A percentile compares a stretch with the other conserved stretches of the same genome.
Conservation (phyloP, 306 rosid species). For the Cucumis cinereus region DNA sequence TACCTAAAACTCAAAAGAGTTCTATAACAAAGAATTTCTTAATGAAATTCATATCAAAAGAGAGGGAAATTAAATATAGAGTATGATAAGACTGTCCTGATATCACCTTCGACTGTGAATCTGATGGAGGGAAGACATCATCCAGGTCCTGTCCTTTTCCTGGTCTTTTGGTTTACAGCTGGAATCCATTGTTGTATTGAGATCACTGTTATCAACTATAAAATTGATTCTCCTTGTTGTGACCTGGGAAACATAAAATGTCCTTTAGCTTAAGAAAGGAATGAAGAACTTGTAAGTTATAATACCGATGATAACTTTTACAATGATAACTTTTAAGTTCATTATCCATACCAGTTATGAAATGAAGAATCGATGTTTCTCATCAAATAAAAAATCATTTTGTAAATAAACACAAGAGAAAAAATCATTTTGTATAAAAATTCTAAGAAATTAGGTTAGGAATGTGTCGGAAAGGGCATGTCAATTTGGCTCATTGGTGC, state of each 20-base stretch:
- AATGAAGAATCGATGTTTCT: too few relatives aligned
- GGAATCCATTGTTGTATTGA: constrained; percentile 22
- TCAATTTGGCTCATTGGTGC: background rate
- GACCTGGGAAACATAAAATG: constrained; percentile 40
- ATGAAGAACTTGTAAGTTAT: background rate
- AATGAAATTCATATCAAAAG: background rate
- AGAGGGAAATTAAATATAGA: constrained; percentile 9
- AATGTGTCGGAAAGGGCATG: background rate
- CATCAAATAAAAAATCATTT: background rate
- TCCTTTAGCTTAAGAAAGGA: constrained; percentile 11
- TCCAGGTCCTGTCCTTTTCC: constrained; percentile 85
- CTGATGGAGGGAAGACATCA: constrained; percentile 80
- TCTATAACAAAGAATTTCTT: background rate
- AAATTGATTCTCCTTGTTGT: constrained; percentile 87
- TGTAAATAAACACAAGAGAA: too few relatives aligned
- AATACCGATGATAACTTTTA: background rate
- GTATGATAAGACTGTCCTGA: constrained; percentile 6
- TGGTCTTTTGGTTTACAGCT: constrained; percentile 24
- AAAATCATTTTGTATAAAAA: background rate
- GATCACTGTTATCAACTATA: constrained; percentile 55
- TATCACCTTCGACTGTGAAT: constrained; percentile 85
- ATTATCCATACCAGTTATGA: too few relatives aligned
- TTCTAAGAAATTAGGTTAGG: background rate
- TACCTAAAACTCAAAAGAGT: background rate
- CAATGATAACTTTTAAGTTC: background rate